Base-by-base conservation (phyloP, 306 rosid genomes). In the Erythrophleum fordii region DNA sequence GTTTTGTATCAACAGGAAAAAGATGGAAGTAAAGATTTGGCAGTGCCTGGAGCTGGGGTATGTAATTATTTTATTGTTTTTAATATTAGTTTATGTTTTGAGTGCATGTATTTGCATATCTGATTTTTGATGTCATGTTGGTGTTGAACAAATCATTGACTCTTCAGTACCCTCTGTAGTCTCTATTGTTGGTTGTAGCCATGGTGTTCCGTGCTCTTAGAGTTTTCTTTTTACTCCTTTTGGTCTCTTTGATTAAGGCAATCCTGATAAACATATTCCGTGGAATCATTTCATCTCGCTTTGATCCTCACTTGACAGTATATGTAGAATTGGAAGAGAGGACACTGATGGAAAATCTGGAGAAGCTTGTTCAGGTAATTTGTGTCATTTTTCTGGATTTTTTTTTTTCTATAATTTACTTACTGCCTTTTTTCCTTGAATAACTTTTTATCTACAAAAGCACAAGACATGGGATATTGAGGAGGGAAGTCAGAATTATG, bases 31-130 rank as follows among this genome's bases (percentile, higher is more conserved):
- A 93, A 87, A 83, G 99, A 93, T 80, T 82, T 92, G 84, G 94
- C 97, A 0, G 98, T 86, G 18, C 99, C 97, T 89, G 99, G 93
- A 85, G 99, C 99, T 75, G 99, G 98, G 98, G 99, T 95, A 94
- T 77, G 86, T 55, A 73, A 45, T 81, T 64, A 45, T 59, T 52
- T 28, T 58, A 65, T 41, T 31, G 31, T n/a, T n/a, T 77, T 65
- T 7, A 64, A 12, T 81, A 51, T 71, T 44, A 64, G 39, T 81
- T 79, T 73, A 55, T 77, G 22, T 72, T 49, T 76, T 49, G 45
- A 37, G 34, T 67, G 45, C 68, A 39, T 58, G 35, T 23, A 20
- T 62, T 58, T n/a, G n/a, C n/a, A n/a, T n/a, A n/a, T n/a, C n/a
- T 68, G 28, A 26, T 28, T 39, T 77, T 16, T 58, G 37, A 53